Conservation (phyloP, 169 alveolate species). For the Babesia microti region DNA sequence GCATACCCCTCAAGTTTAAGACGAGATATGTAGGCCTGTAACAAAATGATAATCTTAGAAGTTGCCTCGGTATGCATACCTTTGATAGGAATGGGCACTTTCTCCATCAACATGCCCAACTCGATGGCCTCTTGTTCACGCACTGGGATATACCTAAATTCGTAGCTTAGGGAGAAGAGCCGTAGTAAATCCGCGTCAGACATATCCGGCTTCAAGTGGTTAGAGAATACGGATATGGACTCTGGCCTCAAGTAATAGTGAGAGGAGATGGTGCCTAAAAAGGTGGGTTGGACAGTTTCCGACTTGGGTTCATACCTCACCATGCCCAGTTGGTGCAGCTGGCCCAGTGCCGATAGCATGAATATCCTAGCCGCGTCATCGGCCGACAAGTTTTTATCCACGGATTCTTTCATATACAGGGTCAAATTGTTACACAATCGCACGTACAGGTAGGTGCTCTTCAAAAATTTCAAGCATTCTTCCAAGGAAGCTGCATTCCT, state of each 20-base stretch:
- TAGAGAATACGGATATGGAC: constrained; percentile 87
- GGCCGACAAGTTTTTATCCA: constrained; percentile 10
- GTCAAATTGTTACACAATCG: constrained; percentile 81
- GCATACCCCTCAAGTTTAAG: constrained; percentile 93
- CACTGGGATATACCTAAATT: constrained; percentile 90
- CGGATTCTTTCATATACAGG: constrained; percentile 55
- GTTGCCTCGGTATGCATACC: constrained; percentile 68
- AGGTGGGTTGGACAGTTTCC: constrained; percentile 85
- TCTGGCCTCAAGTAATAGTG: constrained; percentile 90
- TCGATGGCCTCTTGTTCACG: constrained; percentile 96
- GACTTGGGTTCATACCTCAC: constrained; percentile 84
- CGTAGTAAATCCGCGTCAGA: constrained; percentile 89
- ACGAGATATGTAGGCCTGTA: constrained; percentile 91
- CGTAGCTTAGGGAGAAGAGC: constrained; percentile 88
- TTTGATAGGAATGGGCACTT: constrained; percentile 83
- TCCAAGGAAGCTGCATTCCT: constrained; percentile 82
- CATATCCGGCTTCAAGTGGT: constrained; percentile 73
- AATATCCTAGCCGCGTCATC: constrained; percentile 1
- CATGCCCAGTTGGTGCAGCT: constrained; percentile 81
- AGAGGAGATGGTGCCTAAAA: constrained; percentile 95
- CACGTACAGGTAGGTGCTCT: constrained; percentile 91
- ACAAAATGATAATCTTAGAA: constrained; percentile 86
- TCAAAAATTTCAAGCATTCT: constrained; percentile 96
- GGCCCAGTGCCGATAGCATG: constrained; percentile 72
- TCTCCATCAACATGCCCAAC: constrained; percentile 81